Percentiles rank a stretch among this genome's conserved stretches.
Conservation (phyloP, 306 rosid species). For the Delonix regia region DNA sequence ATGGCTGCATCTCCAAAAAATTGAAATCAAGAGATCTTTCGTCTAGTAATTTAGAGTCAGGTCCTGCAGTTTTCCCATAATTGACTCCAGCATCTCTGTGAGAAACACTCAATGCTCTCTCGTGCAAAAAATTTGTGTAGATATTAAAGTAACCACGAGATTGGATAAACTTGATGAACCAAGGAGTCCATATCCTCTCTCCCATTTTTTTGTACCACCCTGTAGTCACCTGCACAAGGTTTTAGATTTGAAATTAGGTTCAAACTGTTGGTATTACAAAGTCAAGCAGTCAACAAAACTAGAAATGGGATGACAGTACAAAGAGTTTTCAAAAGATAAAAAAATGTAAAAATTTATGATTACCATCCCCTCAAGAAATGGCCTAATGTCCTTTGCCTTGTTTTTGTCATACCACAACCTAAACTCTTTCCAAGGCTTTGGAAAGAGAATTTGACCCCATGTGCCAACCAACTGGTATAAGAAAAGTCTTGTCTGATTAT, state of each 20-base stretch:
- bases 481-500: constrained; percentile 63
- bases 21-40: constrained; percentile 64
- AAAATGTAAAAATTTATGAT: neutral
- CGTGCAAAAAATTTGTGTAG: constrained; percentile 72
- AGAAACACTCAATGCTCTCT: constrained; percentile 88
- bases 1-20: constrained; percentile 67
- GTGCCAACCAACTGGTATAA: constrained; percentile 94
- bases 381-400: constrained; percentile 75
- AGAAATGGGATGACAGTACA: constrained; percentile 24
- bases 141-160: constrained; percentile 81
- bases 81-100: constrained; percentile 97
- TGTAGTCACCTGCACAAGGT: constrained; percentile 73
- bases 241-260: constrained; percentile 33
- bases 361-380: constrained; percentile 94
- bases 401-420: constrained; percentile 92
- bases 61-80: constrained; percentile 95
- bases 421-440: constrained; percentile 97
- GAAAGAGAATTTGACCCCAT: constrained; percentile 99
- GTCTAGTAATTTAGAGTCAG: constrained; percentile 80
- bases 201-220: constrained; percentile 95
- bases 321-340: neutral
- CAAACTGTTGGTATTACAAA: constrained; percentile 18
- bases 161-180: constrained; percentile 94
- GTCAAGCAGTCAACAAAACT: neutral
- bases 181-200: constrained; percentile 98